Evolutionary conservation across 129 eudicot species (phyloP).

Genomic region (Pseudognaphalium luteoalbum): DNA sequence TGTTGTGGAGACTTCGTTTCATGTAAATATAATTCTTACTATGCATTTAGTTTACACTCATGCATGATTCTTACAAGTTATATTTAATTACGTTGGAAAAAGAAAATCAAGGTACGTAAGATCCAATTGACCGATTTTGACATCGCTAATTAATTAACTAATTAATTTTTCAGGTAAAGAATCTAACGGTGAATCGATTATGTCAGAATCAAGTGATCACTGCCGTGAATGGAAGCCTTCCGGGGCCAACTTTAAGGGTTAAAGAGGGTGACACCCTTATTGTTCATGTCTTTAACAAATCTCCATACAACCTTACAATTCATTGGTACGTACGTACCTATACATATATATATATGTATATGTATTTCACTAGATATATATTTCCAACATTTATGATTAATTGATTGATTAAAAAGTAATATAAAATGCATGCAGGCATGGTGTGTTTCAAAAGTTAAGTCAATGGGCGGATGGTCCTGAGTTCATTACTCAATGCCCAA

Average conservation of each 20-base stretch:
- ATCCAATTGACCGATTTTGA: no score
- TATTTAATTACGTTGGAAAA: no score
- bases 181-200: slow-evolving; percentile 42
- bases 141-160: background rate
- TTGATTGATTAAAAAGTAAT: no score
- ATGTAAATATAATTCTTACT: background rate
- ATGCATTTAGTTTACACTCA: no score
- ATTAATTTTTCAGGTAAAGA: slow-evolving; percentile 44
- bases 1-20: slow-evolving; percentile 6
- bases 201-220: slow-evolving; percentile 55
- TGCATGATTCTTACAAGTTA: no score
- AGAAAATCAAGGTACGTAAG: no score
- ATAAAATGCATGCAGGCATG: slow-evolving; percentile 48
- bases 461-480: slow-evolving; percentile 79
- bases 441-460: slow-evolving; percentile 52
- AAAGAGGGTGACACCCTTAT: slow-evolving; percentile 65
- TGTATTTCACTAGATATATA: no score
- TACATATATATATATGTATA: no score
- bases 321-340: slow-evolving; percentile 60
- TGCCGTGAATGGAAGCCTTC: slow-evolving; percentile 61
- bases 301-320: slow-evolving; percentile 65
- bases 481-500: slow-evolving; percentile 61
- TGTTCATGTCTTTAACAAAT: slow-evolving; percentile 53
- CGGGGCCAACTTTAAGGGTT: slow-evolving; percentile 61
- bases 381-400: no score